Evolutionary conservation across 495 filamentous ascomycete species (phyloP).

Genomic region (Ramalina intermedia): DNA sequence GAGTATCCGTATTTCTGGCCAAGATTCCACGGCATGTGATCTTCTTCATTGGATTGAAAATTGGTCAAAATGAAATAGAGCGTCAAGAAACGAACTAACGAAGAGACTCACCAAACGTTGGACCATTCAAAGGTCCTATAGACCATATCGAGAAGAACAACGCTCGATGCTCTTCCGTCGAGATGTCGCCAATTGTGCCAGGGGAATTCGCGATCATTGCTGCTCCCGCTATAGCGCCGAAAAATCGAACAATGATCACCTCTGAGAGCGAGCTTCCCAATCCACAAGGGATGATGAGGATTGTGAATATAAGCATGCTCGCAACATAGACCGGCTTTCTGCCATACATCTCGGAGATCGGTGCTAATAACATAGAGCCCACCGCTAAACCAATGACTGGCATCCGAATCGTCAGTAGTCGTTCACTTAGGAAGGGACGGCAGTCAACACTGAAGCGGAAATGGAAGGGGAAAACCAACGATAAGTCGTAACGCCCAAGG

Average conservation of each 20-base stretch:
- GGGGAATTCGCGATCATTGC: slow-evolving; percentile 72
- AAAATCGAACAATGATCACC: slow-evolving; percentile 56
- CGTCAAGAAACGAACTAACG: too few relatives aligned
- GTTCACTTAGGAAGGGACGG: slow-evolving; percentile 10
- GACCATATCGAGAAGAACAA: slow-evolving; percentile 61
- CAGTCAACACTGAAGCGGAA: background rate
- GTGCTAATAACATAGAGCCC: slow-evolving; percentile 61
- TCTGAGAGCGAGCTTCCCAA: slow-evolving; percentile 47
- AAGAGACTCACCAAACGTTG: slow-evolving; percentile 12
- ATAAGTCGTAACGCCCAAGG: slow-evolving; percentile 70
- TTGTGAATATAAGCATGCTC: slow-evolving; percentile 44
- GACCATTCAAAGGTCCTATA: slow-evolving; percentile 66
- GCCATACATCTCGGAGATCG: slow-evolving; percentile 65
- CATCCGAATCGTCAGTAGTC: background rate
- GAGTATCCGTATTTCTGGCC: too few relatives aligned
- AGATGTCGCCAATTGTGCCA: slow-evolving; percentile 71
- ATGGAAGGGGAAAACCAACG: slow-evolving; percentile 18
- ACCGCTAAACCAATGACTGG: slow-evolving; percentile 42
- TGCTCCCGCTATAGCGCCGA: slow-evolving; percentile 63
- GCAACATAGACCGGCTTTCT: slow-evolving; percentile 57
- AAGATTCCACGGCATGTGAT: too few relatives aligned
- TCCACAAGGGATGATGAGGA: slow-evolving; percentile 59
- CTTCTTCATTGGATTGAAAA: too few relatives aligned
- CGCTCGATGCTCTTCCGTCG: slow-evolving; percentile 51
- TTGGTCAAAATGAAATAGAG: too few relatives aligned